Percentiles rank a stretch among this genome's conserved stretches.
phyloP scores from a whole-genome alignment of 345 rosid genomes.

The Acer negundo region DNA sequence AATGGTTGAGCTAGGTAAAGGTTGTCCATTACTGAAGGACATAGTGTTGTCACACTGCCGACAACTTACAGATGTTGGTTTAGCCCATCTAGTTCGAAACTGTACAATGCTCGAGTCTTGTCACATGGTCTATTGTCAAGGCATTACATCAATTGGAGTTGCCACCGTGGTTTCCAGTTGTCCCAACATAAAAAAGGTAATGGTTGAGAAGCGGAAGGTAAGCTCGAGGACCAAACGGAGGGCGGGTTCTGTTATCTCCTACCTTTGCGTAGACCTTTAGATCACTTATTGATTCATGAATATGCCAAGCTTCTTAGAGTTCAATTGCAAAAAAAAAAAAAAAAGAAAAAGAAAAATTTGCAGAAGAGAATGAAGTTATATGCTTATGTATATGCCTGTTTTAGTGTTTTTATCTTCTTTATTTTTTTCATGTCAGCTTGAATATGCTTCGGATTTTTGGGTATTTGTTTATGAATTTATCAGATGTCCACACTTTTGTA shows the following conservation, averaged over 20 bases:
- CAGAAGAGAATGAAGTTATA: not conserved
- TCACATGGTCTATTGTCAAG: constrained; percentile 83
- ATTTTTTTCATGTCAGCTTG: not conserved
- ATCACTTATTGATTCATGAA: not conserved
- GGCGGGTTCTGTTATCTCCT: constrained; percentile 75
- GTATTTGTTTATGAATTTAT: no score
- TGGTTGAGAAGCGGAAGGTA: constrained; percentile 90
- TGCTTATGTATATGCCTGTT: not conserved
- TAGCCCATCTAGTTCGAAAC: constrained; percentile 65
- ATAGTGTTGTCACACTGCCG: constrained; percentile 88
- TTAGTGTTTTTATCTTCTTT: not conserved
- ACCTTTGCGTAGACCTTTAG: constrained; percentile 75
- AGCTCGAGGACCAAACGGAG: constrained; percentile 74
- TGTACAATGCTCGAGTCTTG: constrained; percentile 71
- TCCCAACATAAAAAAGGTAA: constrained; percentile 73
- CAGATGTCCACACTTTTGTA: no score
- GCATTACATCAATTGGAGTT: constrained; percentile 71
- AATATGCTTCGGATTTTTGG: not conserved
- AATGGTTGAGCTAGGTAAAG: constrained; percentile 77
- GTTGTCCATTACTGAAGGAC: constrained; percentile 75
- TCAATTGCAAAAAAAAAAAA: not conserved
- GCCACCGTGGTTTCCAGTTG: constrained; percentile 86
- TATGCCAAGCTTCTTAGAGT: not conserved
- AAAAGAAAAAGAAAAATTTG: no score
- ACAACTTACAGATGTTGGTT: constrained; percentile 67